Conservation (phyloP, 1,284 basidiomycete genomes). For the Leccinum fuscescens region DNA sequence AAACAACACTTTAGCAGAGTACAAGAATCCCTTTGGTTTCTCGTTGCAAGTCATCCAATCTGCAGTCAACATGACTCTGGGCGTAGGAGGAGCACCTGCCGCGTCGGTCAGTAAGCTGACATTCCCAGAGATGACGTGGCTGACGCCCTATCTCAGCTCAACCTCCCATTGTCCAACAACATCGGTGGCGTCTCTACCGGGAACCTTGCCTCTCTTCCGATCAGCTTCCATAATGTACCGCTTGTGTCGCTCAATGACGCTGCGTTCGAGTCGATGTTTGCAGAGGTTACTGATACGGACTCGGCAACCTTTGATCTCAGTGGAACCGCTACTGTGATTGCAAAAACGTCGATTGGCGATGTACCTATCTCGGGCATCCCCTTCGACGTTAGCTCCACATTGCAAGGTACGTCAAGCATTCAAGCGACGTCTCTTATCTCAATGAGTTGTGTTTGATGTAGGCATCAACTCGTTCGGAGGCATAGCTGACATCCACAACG, state of each 20-base stretch:
- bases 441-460: constrained; percentile 19
- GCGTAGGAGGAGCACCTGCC: constrained; percentile 47
- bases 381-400: constrained; percentile 55
- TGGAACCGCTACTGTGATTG: constrained; percentile 62
- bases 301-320: constrained; percentile 49
- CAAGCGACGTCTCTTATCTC: background rate
- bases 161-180: constrained; percentile 49
- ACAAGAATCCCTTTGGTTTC: constrained; percentile 80
- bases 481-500: constrained; percentile 48
- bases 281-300: constrained; percentile 53
- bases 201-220: constrained; percentile 55
- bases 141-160: constrained; percentile 41
- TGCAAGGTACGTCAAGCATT: constrained; percentile 44
- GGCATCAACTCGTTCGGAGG: constrained; percentile 57
- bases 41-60: constrained; percentile 63
- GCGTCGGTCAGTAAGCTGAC: constrained; percentile 44
- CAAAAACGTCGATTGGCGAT: constrained; percentile 64
- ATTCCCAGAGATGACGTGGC: background rate
- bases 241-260: constrained; percentile 53
- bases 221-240: constrained; percentile 58
- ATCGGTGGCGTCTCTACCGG: constrained; percentile 68
- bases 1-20: constrained; percentile 59
- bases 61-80: constrained; percentile 54
- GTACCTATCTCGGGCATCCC: constrained; percentile 65
- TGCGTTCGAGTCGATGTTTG: constrained; percentile 60